Evolutionary conservation across 257 asterid species (phyloP).

Genomic region (Nyctanthes arbortristis): DNA sequence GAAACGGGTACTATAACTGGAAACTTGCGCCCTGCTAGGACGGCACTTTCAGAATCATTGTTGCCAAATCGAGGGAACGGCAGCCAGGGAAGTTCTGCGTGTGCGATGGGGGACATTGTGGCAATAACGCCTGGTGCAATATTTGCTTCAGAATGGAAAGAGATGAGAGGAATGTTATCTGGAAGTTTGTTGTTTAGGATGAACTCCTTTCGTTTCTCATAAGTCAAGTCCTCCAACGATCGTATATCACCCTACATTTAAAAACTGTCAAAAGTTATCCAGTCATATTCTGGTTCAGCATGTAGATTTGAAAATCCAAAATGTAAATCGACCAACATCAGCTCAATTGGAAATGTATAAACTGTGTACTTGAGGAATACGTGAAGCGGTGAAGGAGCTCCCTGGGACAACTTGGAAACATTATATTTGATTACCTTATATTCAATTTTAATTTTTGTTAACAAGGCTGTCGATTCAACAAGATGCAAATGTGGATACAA

Average conservation of each 20-base stretch:
- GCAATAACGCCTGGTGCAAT: slow-evolving; percentile 63
- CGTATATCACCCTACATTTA: slow-evolving; percentile 73
- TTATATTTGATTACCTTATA: neutral
- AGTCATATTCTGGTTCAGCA: too few species aligned
- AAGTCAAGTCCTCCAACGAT: slow-evolving; percentile 86
- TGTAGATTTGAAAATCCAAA: neutral
- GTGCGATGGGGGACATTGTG: slow-evolving; percentile 84
- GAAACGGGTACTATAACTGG: slow-evolving; percentile 85
- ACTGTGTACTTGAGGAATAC: neutral
- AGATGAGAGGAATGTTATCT: slow-evolving; percentile 65
- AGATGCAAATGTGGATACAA: too few species aligned
- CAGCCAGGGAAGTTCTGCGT: slow-evolving; percentile 81
- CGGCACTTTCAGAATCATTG: slow-evolving; percentile 40
- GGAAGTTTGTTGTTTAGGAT: slow-evolving; percentile 69
- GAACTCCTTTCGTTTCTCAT: slow-evolving; percentile 78
- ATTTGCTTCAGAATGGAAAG: slow-evolving; percentile 82
- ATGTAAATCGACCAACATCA: neutral
- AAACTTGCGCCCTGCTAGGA: slow-evolving; percentile 46
- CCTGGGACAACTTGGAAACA: neutral
- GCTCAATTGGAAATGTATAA: neutral
- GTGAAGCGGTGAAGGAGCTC: neutral
- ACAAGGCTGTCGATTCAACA: too few species aligned
- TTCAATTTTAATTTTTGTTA: too few species aligned
- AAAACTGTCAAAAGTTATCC: neutral
- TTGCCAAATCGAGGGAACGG: slow-evolving; percentile 42